Evolutionary conservation across 2,329 filamentous ascomycete species (phyloP), one percentile per base, ranked within the genome.

Genomic region (Colletotrichum noveboracense): DNA sequence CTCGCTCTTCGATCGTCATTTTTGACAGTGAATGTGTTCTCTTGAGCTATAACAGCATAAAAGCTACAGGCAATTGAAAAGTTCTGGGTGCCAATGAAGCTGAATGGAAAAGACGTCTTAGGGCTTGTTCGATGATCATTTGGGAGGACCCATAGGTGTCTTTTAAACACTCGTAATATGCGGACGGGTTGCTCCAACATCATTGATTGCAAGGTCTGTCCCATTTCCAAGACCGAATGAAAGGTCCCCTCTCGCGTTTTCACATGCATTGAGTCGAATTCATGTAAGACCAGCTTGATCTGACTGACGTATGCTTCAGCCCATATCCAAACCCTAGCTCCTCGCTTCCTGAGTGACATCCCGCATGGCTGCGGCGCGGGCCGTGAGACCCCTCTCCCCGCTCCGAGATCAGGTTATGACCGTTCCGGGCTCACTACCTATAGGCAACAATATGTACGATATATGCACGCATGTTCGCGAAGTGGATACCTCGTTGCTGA

Each of bases 1-100:
- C 60, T 1, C n/a, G 43, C 36, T 74, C 68, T 66, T 71, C 67
- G 38, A 64, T 56, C 12, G 58, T 70, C 66, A 74, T 74, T 6
- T 21, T 21, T 61, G 28, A 14, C 12, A 21, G n/a, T 30, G 4
- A 56, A 7, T 6, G n/a, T 4, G 18, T 16, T 1, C 9, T 9
- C 7, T 13, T 13, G 2, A 18, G 14, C 18, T 16, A 32, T 3
- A 7, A n/a, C 6, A 34, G 10, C 7, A 14, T 13, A 2, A 8
- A 7, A 34, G 14, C 8, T 4, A 38, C 36, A 3, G 2, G 14
- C 0, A 0, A 36, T 36, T 36, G 34, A 36, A 0, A 36, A 1
- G 0, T 10, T n/a, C n/a, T n/a, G 4, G 9, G 18, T 21, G 56
- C 6, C 8, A 13, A 32, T 18, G 30, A n/a, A 60, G 3, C 56